Base-by-base conservation (phyloP, 768 basidiomycete species). In the Vararia minispora region DNA sequence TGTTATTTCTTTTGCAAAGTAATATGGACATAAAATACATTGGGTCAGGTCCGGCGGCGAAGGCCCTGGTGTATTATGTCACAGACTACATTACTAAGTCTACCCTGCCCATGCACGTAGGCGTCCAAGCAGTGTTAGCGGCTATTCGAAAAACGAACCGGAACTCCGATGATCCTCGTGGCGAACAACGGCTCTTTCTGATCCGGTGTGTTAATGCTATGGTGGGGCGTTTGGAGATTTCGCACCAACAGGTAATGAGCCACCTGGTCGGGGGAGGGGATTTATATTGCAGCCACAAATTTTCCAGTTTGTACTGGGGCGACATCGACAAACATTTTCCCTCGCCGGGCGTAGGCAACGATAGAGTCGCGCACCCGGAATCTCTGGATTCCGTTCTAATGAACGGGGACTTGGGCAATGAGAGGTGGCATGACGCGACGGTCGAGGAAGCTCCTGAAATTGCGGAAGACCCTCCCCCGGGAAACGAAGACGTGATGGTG, bases 21-120 rank as follows among this genome's bases (percentile, higher is more conserved):
- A 71, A 71, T 37, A 68, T 66, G 60, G 69, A 71, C 37, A 63
- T 71, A 1, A 66, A 69, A 40, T 66, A 59, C 29, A 59, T 72
- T 12, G 59, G 58, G 0, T 69, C 66, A 0, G 69, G 69, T 0
- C 27, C 48, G 6, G 43, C 57, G 0, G 64, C 64, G 1, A 69
- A 69, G 37, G 66, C 68, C 0, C 41, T 66, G 0, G 28, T 65
- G 4, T 66, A 64, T 40, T 72, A 71, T 36, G 63, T 70, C n/a
- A 71, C 68, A 0, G 58, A 71, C 37, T 70, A 72, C 35, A 68
- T 71, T 10, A 62, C 66, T 1, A 72, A 72, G 37, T 37, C 58
- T 1, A 55, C 62, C 28, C 39, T 70, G 9, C 64, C 65, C 26
- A 44, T 58, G 0, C 63, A 71, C 47, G 60, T 65, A 0, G 60